These are phyloP conservation scores for Murraya koenigii DNA, from an alignment of 345 rosid genomes.

Conservation along the genomic window DNA sequence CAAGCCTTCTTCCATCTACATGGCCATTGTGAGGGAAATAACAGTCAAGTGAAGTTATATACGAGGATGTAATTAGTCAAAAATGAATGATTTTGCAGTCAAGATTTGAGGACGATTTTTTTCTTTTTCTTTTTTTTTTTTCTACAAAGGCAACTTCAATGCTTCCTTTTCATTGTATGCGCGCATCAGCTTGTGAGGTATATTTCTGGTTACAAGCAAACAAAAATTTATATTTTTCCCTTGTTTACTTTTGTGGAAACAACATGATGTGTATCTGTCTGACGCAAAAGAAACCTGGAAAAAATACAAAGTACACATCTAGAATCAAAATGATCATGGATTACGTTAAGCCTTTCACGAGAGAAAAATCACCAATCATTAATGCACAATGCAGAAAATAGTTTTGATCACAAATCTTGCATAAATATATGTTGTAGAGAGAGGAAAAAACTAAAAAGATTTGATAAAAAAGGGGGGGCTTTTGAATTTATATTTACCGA, in stretches of 20 bases:
- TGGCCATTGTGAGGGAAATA: neutral
- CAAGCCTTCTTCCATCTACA: neutral
- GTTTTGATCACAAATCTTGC: neutral
- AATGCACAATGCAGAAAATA: too few relatives aligned
- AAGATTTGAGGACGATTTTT: neutral
- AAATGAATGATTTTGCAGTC: neutral
- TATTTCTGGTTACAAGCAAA: neutral
- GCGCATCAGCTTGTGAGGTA: neutral
- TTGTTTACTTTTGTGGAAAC: neutral
- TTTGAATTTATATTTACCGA: constrained; percentile 32
- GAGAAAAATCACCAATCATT: neutral
- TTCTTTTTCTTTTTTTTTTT: neutral
- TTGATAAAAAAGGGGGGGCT: neutral
- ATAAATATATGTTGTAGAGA: neutral
- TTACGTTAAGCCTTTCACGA: neutral
- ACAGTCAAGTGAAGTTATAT: neutral
- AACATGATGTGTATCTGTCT: neutral
- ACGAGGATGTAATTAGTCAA: neutral
- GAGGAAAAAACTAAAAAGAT: neutral
- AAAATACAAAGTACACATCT: neutral
- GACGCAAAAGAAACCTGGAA: neutral
- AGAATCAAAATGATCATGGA: neutral
- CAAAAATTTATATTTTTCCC: neutral
- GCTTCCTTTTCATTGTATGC: neutral
- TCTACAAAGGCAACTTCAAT: neutral